Base-by-base conservation (phyloP, 176 grass and related monocot species). In the Avena atlantica region DNA sequence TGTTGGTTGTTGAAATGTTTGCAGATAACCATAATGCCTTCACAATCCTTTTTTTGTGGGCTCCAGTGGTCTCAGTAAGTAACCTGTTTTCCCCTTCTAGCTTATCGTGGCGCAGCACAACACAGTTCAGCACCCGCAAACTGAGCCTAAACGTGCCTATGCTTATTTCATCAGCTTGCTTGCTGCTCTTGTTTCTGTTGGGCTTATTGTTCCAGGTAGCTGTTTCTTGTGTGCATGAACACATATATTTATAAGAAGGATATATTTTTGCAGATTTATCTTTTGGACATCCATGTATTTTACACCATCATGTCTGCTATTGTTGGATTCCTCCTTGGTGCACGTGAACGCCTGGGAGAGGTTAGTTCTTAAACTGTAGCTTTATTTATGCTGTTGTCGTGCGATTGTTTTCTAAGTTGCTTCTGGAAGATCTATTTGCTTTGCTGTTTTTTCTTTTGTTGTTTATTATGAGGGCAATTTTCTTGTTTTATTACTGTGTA, bases 21-120 rank as follows among this genome's bases (percentile, higher is more conserved):
- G 83, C 95, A 98, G 95, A 92, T 88, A 95, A 98, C 62, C 88
- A 98, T 92, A 98, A 98, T 81, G 95, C 95, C 52, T 11, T 98
- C 51, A 93, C 95, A 74, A 78, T 98, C 75, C 83, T 98, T 91
- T 83, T 20, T 80, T 92, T 98, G 82, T 98, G 95, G 95, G 93
- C 95, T 74, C 95, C 95, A 60, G 86, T 98, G 42, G 61, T 93
- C 42, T 85, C 89, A 44, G 95, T 98, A 91, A 98, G 95, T 91
- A 85, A 71, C 25, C 42, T 66, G 53, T 88, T 81, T 88, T 69
- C 5, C 60, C 8, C 60, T 83, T 84, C 29, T 85, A 72, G 57
- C 42, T 79, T 58, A 24, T 23, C 31, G 31, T 34, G 31, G 63
- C 25, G 29, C 63, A 31, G 12, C 15, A 31, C 63, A 29, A 29